Evolutionary conservation across 1,284 basidiomycete species (phyloP).

Genomic region (Malassezia restricta): DNA sequence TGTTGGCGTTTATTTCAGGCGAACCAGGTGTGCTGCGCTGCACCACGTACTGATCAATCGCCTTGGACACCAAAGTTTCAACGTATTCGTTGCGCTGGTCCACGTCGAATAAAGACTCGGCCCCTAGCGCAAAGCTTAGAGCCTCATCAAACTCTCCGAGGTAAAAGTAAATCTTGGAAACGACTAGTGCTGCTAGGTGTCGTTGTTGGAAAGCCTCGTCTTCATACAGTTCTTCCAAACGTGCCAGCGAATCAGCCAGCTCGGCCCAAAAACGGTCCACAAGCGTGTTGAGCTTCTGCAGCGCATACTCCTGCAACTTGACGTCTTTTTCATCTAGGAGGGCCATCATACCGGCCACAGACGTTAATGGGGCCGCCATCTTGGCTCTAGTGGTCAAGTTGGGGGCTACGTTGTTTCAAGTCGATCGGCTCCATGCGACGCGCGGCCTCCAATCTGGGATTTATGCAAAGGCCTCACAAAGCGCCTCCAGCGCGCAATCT

Average conservation of each 20-base stretch:
- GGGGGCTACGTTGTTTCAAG: neutral
- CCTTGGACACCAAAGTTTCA: conserved; percentile 45
- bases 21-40: conserved; percentile 14
- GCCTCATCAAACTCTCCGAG: conserved; percentile 45
- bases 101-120: conserved; percentile 39
- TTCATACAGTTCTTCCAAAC: conserved; percentile 44
- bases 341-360: conserved; percentile 36
- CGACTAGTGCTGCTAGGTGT: conserved; percentile 41
- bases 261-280: conserved; percentile 45
- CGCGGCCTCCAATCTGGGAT: conserved; percentile 10
- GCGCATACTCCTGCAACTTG: conserved; percentile 42
- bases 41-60: conserved; percentile 43
- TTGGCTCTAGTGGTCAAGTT: neutral
- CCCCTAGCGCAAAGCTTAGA: conserved; percentile 43
- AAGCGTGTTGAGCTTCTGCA: conserved; percentile 38
- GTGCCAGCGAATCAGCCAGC: conserved; percentile 41
- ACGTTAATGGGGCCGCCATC: conserved; percentile 13
- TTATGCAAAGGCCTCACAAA: conserved; percentile 1
- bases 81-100: conserved; percentile 42
- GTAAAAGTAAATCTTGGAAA: conserved; percentile 45
- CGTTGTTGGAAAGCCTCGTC: conserved; percentile 37
- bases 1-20: conserved; percentile 11
- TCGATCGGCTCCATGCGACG: neutral
- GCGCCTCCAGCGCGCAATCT: neutral
- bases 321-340: conserved; percentile 42